phyloP scores from a whole-genome alignment of 768 basidiomycete species.

The Lactarius hatsudake region DNA sequence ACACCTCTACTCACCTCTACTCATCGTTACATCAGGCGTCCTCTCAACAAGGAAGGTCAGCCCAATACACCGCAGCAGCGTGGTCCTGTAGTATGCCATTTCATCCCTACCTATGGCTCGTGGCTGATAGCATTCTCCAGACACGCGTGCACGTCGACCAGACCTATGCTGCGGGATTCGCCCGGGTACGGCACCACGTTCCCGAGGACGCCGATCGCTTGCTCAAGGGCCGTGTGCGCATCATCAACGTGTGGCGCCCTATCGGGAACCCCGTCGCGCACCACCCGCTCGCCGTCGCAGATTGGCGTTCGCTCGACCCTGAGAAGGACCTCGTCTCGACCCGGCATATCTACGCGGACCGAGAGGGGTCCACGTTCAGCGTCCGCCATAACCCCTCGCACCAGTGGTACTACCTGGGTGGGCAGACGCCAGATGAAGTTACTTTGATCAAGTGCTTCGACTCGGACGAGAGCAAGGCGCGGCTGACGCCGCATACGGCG shows the following conservation, averaged over 20 bases:
- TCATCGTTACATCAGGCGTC: not conserved
- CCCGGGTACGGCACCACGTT: constrained; percentile 40
- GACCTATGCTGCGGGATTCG: constrained; percentile 38
- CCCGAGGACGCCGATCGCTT: constrained; percentile 43
- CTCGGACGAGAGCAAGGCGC: constrained; percentile 40
- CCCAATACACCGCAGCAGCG: constrained; percentile 27
- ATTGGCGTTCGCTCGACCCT: constrained; percentile 40
- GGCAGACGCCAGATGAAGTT: constrained; percentile 32
- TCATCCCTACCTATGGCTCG: not conserved
- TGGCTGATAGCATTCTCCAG: constrained; percentile 25
- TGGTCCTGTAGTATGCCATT: constrained; percentile 37
- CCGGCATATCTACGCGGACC: constrained; percentile 37
- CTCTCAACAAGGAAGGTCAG: not conserved
- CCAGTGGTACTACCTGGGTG: constrained; percentile 37
- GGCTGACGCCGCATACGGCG: constrained; percentile 44
- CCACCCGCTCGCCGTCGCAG: constrained; percentile 42
- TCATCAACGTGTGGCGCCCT: constrained; percentile 50
- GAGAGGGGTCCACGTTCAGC: constrained; percentile 35
- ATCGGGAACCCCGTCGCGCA: constrained; percentile 41
- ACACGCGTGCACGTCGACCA: constrained; percentile 47
- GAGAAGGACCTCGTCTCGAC: constrained; percentile 39
- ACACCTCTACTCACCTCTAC: not conserved
- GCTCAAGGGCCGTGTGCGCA: constrained; percentile 41
- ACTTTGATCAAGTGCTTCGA: constrained; percentile 43
- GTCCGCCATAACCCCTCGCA: constrained; percentile 35